Base-by-base conservation (phyloP, 306 rosid species). In the Corylus heterophylla region DNA sequence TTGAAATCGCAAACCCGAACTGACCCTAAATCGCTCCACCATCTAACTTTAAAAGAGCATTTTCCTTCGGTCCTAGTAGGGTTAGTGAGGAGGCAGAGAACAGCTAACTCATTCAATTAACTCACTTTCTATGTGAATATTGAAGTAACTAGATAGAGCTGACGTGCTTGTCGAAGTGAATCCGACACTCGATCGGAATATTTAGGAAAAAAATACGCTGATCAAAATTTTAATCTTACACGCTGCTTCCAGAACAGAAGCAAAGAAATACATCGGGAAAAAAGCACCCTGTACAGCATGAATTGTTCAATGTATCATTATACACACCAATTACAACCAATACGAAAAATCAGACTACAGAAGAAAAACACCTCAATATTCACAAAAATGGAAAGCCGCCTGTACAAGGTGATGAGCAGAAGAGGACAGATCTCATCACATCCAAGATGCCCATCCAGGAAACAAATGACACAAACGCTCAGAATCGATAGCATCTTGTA, bases 381-480 rank as follows among this genome's bases (percentile, higher is more conserved):
- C 62, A 48, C 64, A 64, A 71, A 54, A 69, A 42, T 4, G 18
- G 55, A 39, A 78, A 12, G 76, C 84, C 81, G 72, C 80, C 88
- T 82, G 73, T 84, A 89, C 86, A 78, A 81, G 69, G 78, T 70
- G 12, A 59, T 64, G 64, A 56, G 22, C 72, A 66, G 58, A 6
- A 72, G 59, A 55, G 52, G 59, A 75, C 16, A n/a, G 44, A 25
- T 62, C 44, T 50, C 74, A 35, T 85, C 81, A 91, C 88, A 92
- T 78, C 97, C 98, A 92, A 44, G 97, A 88, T 78, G 91, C 98
- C 98, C 98, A 94, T 72, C 98, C 98, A 61, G 98, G 93, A 87
- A 81, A 94, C 94, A 94, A 63, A 75, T 92, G 95, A 76, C 93
- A 94, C 51, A 91, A 87, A 27, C 97, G 90, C 81, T 94, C 97